Conservation (phyloP, 2,329 filamentous ascomycete genomes). For the Kalmusia sp. region DNA sequence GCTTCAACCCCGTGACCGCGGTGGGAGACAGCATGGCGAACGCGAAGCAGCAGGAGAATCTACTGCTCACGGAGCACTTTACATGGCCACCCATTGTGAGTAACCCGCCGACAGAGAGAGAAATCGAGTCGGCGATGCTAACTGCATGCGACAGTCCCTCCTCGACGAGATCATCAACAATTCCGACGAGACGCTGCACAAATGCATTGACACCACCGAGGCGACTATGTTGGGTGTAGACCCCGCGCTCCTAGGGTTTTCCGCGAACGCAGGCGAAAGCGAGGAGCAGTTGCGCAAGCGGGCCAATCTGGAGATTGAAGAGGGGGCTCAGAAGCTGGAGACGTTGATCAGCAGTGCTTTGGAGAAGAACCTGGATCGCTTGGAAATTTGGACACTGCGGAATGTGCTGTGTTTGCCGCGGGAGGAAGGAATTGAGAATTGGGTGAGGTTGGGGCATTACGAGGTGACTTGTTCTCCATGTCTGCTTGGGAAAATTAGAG, state of each 20-base stretch:
- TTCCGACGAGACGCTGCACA: slow-evolving; percentile 91
- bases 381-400: slow-evolving; percentile 81
- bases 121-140: background rate
- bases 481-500: background rate
- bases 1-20: background rate
- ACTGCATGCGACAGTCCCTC: slow-evolving; percentile 68
- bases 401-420: slow-evolving; percentile 68
- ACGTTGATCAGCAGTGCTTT: slow-evolving; percentile 58
- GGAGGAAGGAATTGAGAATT: slow-evolving; percentile 63
- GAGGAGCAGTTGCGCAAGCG: slow-evolving; percentile 53
- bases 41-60: slow-evolving; percentile 55
- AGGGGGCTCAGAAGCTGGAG: slow-evolving; percentile 66
- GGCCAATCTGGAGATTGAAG: slow-evolving; percentile 77
- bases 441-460: slow-evolving; percentile 86
- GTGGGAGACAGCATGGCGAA: slow-evolving; percentile 47
- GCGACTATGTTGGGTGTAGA: slow-evolving; percentile 77
- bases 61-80: slow-evolving; percentile 92
- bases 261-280: slow-evolving; percentile 51
- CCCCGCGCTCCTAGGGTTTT: slow-evolving; percentile 83
- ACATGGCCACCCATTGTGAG: slow-evolving; percentile 90
- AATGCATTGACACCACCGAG: slow-evolving; percentile 87
- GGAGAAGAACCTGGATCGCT: slow-evolving; percentile 59
- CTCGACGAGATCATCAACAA: slow-evolving; percentile 99
- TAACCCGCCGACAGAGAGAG: slow-evolving; percentile 10
- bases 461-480: slow-evolving; percentile 60